Percentiles rank a stretch among this genome's conserved stretches.
Conservation (phyloP, 1,284 basidiomycete genomes). For the Porogramme epimiltina region DNA sequence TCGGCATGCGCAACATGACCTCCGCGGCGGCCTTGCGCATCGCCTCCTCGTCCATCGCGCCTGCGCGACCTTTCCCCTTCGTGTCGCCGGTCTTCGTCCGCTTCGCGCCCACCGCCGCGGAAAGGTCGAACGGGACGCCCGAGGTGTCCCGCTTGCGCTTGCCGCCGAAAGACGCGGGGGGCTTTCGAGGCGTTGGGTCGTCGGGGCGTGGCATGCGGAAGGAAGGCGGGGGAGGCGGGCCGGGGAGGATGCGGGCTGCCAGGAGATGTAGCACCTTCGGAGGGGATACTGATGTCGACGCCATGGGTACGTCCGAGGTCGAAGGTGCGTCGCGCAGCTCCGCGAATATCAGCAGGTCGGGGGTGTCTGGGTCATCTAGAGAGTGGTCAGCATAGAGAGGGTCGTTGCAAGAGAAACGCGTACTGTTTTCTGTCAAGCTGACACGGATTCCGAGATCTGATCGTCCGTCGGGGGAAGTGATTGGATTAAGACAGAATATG, state of each 20-base stretch:
- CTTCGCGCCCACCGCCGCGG: slow-evolving; percentile 16
- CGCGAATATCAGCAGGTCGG: slow-evolving; percentile 70
- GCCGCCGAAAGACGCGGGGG: slow-evolving; percentile 40
- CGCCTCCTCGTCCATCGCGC: slow-evolving; percentile 29
- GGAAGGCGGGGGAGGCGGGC: slow-evolving; percentile 36
- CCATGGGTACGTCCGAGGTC: neutral
- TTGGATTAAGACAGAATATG: slow-evolving; percentile 55
- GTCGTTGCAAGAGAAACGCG: slow-evolving; percentile 21
- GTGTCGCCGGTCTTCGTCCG: slow-evolving; percentile 21
- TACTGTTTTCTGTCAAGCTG: slow-evolving; percentile 68
- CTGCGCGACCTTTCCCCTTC: slow-evolving; percentile 23
- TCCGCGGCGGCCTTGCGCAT: slow-evolving; percentile 32
- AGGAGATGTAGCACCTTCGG: slow-evolving; percentile 43
- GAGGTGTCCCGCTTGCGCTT: slow-evolving; percentile 32
- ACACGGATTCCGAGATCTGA: slow-evolving; percentile 61
- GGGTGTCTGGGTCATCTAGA: slow-evolving; percentile 63
- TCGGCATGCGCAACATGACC: slow-evolving; percentile 39
- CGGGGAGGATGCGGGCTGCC: slow-evolving; percentile 59
- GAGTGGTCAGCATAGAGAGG: neutral
- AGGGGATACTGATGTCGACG: slow-evolving; percentile 27
- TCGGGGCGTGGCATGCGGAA: slow-evolving; percentile 65
- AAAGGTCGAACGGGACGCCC: slow-evolving; percentile 16
- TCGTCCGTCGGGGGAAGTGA: slow-evolving; percentile 37
- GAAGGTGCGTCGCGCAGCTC: slow-evolving; percentile 36
- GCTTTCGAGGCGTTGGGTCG: slow-evolving; percentile 73